Conservation (phyloP, 306 rosid genomes). For the Oxytropis ochrocephala region DNA sequence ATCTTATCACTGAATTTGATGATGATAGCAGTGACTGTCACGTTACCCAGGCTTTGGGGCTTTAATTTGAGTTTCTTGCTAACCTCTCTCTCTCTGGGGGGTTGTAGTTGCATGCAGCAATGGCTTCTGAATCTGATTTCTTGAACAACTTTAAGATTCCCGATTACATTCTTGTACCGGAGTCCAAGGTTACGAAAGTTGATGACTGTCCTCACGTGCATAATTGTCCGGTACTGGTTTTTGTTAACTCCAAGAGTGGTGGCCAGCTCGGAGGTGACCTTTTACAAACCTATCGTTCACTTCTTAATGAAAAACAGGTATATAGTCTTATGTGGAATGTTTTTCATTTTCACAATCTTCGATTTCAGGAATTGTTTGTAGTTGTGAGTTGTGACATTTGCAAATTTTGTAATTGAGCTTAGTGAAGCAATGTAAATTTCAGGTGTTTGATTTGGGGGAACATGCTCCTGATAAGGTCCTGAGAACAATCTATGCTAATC, state of each 20-base stretch:
- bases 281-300: conserved; percentile 41
- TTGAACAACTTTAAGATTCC: conserved; percentile 62
- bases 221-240: conserved; percentile 67
- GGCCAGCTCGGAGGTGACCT: conserved; percentile 97
- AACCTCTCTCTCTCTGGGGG: background rate
- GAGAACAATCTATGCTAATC: conserved; percentile 44
- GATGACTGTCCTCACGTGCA: conserved; percentile 28
- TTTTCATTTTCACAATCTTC: background rate
- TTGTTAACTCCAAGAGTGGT: conserved; percentile 88
- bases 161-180: conserved; percentile 50
- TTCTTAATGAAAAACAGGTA: conserved; percentile 73
- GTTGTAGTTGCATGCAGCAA: conserved; percentile 33
- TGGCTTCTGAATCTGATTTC: conserved; percentile 26
- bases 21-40: background rate
- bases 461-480: conserved; percentile 72
- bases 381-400: background rate
- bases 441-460: conserved; percentile 89
- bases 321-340: background rate
- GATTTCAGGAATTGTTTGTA: background rate
- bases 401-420: conserved; percentile 5
- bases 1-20: background rate
- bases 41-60: background rate
- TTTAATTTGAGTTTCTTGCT: background rate
- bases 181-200: conserved; percentile 27
- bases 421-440: conserved; percentile 21